Evolutionary conservation across 2,329 filamentous ascomycete genomes (phyloP), one percentile per base, ranked within the genome.

Genomic region (Mycosphaerelloides madeirae): DNA sequence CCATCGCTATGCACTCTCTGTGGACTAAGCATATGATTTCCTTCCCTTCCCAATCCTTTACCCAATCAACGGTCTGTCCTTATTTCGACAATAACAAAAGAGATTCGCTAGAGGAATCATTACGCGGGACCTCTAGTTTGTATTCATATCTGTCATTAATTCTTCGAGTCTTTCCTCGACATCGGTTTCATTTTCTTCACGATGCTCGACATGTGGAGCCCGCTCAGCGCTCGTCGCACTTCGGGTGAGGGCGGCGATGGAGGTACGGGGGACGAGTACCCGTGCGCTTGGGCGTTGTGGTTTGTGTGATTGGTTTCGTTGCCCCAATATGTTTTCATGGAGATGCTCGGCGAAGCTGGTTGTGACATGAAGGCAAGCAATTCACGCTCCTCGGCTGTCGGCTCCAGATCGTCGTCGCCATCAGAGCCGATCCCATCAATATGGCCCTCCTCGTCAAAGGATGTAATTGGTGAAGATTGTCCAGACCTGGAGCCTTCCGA

Each of bases 401-500:
- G 25, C 4, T 43, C 32, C 4, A 14, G 29, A 16, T 39, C 34
- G 29, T 31, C 36, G 6, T 42, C 32, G 3, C 39, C 49, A 18
- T 44, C 46, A 9, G 38, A 35, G 7, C 44, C 43, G 3, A 44
- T 44, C n/a, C 43, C 38, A 32, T 50, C 50, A 35, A 39, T 43
- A 15, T 46, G 46, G 37, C 53, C 52, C 16, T 56, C 50, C 14
- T 56, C 53, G 12, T 52, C 49, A 31, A 54, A 54, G 2, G 47
- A 52, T 28, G 53, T 56, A 11, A 42, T 41, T 3, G 53, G 53
- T 1, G 53, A 54, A n/a, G 53, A 56, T 16, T 41, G 47, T 11
- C 51, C 53, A 13, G 53, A 56, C 19, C n/a, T 34, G 13, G 42
- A 47, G 16, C 53, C 53, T 31, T 56, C 53, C 1, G 51, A 56